These are phyloP conservation scores for Nicotiana noctiflora DNA, from an alignment of 257 asterid species.

Conservation along the genomic window DNA sequence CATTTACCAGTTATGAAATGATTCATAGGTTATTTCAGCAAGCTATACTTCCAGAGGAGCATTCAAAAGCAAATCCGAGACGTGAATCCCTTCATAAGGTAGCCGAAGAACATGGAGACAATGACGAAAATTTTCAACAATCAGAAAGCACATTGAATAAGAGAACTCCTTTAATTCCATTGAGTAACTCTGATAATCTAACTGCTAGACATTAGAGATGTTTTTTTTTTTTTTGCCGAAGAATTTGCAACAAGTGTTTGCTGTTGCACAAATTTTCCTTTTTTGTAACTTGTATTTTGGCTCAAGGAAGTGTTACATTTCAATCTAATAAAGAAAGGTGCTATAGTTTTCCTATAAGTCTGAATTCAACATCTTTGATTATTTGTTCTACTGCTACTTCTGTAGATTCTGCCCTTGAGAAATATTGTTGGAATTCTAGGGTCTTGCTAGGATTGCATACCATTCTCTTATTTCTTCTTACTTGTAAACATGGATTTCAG, in stretches of 20 bases:
- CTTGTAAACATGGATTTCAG: no score
- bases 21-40: slow-evolving; percentile 57
- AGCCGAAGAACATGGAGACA: slow-evolving; percentile 22
- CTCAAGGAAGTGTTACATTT: not conserved
- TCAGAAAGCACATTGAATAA: slow-evolving; percentile 34
- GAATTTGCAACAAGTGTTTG: slow-evolving; percentile 6
- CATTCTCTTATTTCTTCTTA: no score
- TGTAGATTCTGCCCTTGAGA: no score
- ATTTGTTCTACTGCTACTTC: not conserved
- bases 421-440: no score
- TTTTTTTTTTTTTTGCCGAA: not conserved
- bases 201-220: slow-evolving; percentile 25
- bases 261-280: not conserved
- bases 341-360: not conserved
- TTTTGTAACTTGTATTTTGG: not conserved
- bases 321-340: not conserved
- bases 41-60: slow-evolving; percentile 40
- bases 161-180: slow-evolving; percentile 40
- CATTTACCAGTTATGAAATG: slow-evolving; percentile 89
- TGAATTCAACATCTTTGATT: not conserved
- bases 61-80: slow-evolving; percentile 25
- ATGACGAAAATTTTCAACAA: slow-evolving; percentile 19
- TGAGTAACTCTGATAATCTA: slow-evolving; percentile 39
- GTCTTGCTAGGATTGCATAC: no score
- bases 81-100: slow-evolving; percentile 27